Percentiles rank a stretch among this genome's conserved stretches.
Conservation (phyloP, 2,329 filamentous ascomycete species). For the Rhynchosporium graminicola region DNA sequence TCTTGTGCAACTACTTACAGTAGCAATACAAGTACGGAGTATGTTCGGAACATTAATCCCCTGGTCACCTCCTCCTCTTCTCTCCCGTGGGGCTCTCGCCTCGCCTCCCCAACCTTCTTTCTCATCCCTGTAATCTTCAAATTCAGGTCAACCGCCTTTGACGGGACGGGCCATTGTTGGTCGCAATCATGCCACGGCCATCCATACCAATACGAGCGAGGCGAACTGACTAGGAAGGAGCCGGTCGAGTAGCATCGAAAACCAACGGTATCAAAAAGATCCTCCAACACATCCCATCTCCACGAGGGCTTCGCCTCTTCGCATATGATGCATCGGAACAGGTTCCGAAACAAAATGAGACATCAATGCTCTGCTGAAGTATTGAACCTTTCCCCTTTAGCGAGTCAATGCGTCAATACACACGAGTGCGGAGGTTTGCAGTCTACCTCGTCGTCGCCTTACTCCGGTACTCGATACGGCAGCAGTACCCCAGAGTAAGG, state of each 20-base stretch:
- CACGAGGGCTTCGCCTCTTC: constrained; percentile 20
- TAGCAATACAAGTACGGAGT: background rate
- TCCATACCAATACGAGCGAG: constrained; percentile 4
- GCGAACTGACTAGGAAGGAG: constrained; percentile 3
- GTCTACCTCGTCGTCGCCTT: constrained; percentile 20
- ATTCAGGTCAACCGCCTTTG: background rate
- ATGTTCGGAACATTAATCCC: background rate
- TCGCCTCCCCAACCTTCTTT: constrained; percentile 3
- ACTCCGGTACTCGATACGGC: constrained; percentile 9
- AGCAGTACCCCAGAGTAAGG: constrained; percentile 24
- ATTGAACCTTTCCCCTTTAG: background rate
- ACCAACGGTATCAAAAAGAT: background rate
- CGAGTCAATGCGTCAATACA: background rate
- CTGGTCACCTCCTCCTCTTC: background rate
- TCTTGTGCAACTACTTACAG: no score
- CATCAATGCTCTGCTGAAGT: constrained; percentile 21
- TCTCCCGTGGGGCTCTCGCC: background rate
- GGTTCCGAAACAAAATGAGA: constrained; percentile 21
- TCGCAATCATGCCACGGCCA: constrained; percentile 17
- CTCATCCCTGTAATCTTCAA: constrained; percentile 4
- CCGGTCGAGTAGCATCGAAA: background rate
- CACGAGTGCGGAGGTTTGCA: constrained; percentile 2
- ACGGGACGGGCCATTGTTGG: constrained; percentile 23
- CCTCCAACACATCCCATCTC: background rate
- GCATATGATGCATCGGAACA: constrained; percentile 15